Percentiles rank a stretch among this genome's conserved stretches.
phyloP scores from a whole-genome alignment of 768 basidiomycete genomes.

The Tricholoma bakamatsutake region DNA sequence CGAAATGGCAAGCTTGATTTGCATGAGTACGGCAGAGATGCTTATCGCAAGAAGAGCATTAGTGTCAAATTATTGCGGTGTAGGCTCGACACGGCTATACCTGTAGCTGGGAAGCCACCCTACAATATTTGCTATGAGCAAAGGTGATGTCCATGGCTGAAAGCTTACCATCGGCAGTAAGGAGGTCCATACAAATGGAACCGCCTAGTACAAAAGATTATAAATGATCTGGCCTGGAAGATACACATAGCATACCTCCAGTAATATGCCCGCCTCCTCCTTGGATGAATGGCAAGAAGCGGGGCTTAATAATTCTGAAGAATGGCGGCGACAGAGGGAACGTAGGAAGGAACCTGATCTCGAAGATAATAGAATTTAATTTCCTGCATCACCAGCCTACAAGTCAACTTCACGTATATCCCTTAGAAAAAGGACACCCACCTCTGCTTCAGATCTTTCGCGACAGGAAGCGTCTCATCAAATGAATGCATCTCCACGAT shows the following conservation, averaged over 20 bases:
- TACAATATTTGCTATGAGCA: constrained; percentile 10
- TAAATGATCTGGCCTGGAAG: background rate
- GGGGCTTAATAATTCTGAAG: constrained; percentile 69
- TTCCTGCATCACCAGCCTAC: constrained; percentile 27
- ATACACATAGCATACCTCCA: constrained; percentile 32
- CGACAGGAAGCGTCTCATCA: constrained; percentile 52
- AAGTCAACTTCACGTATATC: background rate
- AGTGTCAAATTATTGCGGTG: background rate
- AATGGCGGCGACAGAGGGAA: constrained; percentile 71
- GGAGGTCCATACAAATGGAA: constrained; percentile 70
- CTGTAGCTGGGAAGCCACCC: constrained; percentile 69
- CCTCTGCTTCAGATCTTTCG: constrained; percentile 50
- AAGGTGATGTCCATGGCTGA: background rate
- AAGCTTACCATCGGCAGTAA: constrained; percentile 53
- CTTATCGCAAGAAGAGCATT: constrained; percentile 15
- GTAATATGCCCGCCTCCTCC: constrained; percentile 72
- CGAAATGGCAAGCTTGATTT: constrained; percentile 66
- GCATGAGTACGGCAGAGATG: constrained; percentile 48
- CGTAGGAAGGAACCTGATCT: constrained; percentile 60
- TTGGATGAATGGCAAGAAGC: constrained; percentile 64
- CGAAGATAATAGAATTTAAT: constrained; percentile 64
- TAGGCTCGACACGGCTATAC: constrained; percentile 20
- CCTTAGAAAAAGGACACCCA: constrained; percentile 19
- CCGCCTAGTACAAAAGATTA: constrained; percentile 37
- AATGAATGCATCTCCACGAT: constrained; percentile 71